Base-by-base conservation (phyloP, 2,329 filamentous ascomycete genomes). In the Talaromyces albobiverticillius region DNA sequence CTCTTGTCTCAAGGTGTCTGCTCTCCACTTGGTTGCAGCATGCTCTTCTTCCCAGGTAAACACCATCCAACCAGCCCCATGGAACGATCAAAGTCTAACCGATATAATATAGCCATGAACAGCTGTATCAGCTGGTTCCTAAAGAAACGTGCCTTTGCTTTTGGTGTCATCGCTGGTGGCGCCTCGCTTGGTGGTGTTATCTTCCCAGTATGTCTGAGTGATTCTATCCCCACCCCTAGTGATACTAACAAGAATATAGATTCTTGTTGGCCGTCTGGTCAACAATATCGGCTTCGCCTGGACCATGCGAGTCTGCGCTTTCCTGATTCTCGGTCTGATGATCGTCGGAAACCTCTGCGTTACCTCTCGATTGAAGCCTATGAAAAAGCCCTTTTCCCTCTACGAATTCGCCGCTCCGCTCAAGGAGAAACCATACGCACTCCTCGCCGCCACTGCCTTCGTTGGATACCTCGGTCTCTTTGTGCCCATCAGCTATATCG, bases 291-390 rank as follows among this genome's bases (percentile, higher is more conserved):
- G 81, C 31, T 81, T 83, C 61, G 65, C 71, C 40, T 86, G 82
- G 83, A 70, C 79, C 0, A 82, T 85, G 73, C 75, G 82, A 10
- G 77, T 76, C 45, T 74, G 71, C 22, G 72, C 82, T 9, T 83
- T 88, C 52, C 70, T 87, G 46, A 84, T 88, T 58, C 77, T 89
- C 57, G 78, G 76, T 55, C 70, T 82, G 55, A 74, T 82, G 56
- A 67, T 77, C 32, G 72, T 86, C 57, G 78, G 81, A 26, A 72
- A 74, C 22, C 62, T 81, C 0, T 81, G 80, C 0, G 70, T 85
- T 36, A 76, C 71, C 51, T 80, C 80, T 10, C 75, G 69, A 26
- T 61, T 74, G 47, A 57, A 67, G 7, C 62, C 59, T 11, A 34
- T 38, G 59, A 69, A 16, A 11, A 48, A 46, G 16, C 53, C 47